These are phyloP conservation scores for Russula ochroleuca DNA, from an alignment of 768 basidiomycete species.

Conservation along the genomic window DNA sequence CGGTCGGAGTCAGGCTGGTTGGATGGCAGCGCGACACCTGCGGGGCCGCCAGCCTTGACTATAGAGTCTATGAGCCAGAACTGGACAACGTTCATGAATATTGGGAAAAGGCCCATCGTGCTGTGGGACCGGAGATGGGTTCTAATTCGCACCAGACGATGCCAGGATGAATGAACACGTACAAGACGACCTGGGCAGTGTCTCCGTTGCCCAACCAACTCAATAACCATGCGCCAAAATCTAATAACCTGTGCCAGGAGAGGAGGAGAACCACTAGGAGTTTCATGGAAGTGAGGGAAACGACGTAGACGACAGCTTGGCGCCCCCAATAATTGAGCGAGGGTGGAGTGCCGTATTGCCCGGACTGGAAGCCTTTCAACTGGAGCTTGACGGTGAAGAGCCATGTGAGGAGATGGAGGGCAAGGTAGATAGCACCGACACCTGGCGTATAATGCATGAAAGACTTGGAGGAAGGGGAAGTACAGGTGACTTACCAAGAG, in stretches of 20 bases:
- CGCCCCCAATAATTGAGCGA: slow-evolving; percentile 65
- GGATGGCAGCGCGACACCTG: slow-evolving; percentile 39
- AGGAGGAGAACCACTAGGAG: slow-evolving; percentile 78
- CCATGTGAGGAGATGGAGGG: slow-evolving; percentile 59
- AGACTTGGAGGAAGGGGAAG: neutral
- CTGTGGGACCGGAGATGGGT: slow-evolving; percentile 35
- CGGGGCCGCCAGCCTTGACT: slow-evolving; percentile 62
- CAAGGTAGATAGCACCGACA: slow-evolving; percentile 74
- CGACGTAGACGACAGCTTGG: slow-evolving; percentile 78
- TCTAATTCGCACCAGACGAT: neutral
- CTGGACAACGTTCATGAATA: slow-evolving; percentile 83
- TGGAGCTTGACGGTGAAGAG: slow-evolving; percentile 59
- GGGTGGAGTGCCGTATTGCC: slow-evolving; percentile 86
- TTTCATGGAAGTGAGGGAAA: slow-evolving; percentile 84
- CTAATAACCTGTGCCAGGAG: slow-evolving; percentile 63
- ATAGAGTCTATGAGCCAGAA: slow-evolving; percentile 96
- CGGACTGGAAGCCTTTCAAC: slow-evolving; percentile 77
- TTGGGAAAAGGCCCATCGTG: slow-evolving; percentile 89
- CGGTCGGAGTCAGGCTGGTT: slow-evolving; percentile 41
- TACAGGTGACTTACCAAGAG: slow-evolving; percentile 57
- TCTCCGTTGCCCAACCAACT: slow-evolving; percentile 70
- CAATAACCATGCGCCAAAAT: slow-evolving; percentile 81
- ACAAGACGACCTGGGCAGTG: slow-evolving; percentile 76
- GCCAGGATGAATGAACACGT: slow-evolving; percentile 34
- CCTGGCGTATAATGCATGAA: slow-evolving; percentile 43